phyloP scores from a whole-genome alignment of 164 flowering plant species.

The Berberis vulgaris region DNA sequence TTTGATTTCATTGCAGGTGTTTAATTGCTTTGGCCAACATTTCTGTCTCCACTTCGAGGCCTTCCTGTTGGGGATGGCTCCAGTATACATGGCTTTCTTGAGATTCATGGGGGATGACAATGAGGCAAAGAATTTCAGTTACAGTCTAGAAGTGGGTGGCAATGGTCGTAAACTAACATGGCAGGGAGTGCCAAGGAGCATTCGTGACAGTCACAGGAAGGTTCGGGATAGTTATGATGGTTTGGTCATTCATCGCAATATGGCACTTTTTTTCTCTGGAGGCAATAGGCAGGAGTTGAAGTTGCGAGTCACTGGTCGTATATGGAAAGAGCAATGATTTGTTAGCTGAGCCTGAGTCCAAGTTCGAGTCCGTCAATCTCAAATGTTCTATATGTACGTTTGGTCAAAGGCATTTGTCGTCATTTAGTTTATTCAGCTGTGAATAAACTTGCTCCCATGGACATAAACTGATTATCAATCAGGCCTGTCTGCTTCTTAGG shows the following conservation, averaged over 20 bases:
- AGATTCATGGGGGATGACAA: constrained; percentile 72
- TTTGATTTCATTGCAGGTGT: constrained; percentile 33
- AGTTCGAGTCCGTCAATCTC: no score
- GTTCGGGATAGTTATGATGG: constrained; percentile 71
- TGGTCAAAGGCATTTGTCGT: no score
- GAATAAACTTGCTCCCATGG: no score
- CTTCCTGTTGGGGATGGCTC: constrained; percentile 48
- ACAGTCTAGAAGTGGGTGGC: constrained; percentile 61
- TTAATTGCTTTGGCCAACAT: constrained; percentile 55
- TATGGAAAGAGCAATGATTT: constrained; percentile 48
- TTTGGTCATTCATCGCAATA: constrained; percentile 47
- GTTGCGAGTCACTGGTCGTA: constrained; percentile 56
- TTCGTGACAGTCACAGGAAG: constrained; percentile 54
- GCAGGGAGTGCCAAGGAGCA: constrained; percentile 76
- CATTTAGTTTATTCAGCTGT: no score
- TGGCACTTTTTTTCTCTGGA: constrained; percentile 55
- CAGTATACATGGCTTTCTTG: constrained; percentile 68
- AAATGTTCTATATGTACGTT: no score
- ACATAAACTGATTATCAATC: no score
- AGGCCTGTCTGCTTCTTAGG: no score
- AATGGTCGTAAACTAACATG: constrained; percentile 52
- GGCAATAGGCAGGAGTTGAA: constrained; percentile 53
- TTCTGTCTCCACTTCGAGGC: constrained; percentile 79
- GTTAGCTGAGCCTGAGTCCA: not conserved
- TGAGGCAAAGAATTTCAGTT: constrained; percentile 54